phyloP scores from a whole-genome alignment of 257 asterid species.

The Nicotiana tomentosiformis region DNA sequence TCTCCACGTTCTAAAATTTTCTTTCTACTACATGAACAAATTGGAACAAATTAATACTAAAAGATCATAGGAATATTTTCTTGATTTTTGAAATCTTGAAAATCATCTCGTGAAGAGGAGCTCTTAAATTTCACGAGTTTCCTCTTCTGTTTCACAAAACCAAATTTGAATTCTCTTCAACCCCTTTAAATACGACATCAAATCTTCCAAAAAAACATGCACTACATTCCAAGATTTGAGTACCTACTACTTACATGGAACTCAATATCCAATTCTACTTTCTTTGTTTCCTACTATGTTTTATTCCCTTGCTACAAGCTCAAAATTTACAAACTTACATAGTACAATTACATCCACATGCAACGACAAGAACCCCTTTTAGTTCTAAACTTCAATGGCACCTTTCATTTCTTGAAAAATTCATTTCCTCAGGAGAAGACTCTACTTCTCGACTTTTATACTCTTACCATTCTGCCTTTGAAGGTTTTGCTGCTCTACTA shows the following conservation, averaged over 20 bases:
- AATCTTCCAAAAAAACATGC: slow-evolving; percentile 27
- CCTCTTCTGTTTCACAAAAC: slow-evolving; percentile 32
- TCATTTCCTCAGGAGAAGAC: slow-evolving; percentile 29
- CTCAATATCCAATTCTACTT: slow-evolving; percentile 19
- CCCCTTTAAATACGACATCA: slow-evolving; percentile 55
- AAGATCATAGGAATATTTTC: background rate
- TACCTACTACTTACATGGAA: slow-evolving; percentile 29
- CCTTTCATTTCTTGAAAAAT: slow-evolving; percentile 59
- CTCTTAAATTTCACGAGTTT: slow-evolving; percentile 81
- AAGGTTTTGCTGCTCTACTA: slow-evolving; percentile 81
- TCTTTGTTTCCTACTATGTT: slow-evolving; percentile 22
- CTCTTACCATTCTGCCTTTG: slow-evolving; percentile 69
- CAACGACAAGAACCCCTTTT: slow-evolving; percentile 28
- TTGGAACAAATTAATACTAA: background rate
- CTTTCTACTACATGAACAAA: background rate
- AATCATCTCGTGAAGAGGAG: slow-evolving; percentile 27
- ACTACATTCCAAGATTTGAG: background rate
- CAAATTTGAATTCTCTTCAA: slow-evolving; percentile 19
- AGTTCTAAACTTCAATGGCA: slow-evolving; percentile 68
- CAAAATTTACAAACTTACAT: slow-evolving; percentile 58
- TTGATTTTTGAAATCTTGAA: slow-evolving; percentile 7
- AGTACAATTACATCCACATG: slow-evolving; percentile 74
- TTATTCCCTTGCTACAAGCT: slow-evolving; percentile 28
- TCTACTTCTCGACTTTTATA: slow-evolving; percentile 65
- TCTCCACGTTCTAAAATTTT: background rate